Conservation (phyloP, 202 grass and related monocot genomes). For the Hordeum pubiflorum region DNA sequence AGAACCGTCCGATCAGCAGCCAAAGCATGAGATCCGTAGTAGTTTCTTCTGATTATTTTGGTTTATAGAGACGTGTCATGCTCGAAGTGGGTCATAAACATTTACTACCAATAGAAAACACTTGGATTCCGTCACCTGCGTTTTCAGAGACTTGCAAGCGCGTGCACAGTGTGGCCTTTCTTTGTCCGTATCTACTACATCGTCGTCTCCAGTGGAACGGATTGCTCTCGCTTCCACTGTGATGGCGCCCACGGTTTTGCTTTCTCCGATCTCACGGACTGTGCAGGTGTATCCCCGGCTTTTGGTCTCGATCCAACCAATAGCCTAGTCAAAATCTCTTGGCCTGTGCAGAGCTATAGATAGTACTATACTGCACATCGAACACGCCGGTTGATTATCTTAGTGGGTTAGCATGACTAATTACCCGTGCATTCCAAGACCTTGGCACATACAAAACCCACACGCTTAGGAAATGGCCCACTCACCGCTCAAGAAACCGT, state of each 20-base stretch:
- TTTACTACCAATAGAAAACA: not conserved
- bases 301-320: not conserved
- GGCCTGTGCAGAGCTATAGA: not conserved
- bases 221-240: not conserved
- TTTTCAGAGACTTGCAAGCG: not conserved
- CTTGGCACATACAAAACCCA: slow-evolving; percentile 8
- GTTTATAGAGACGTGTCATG: not conserved
- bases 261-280: slow-evolving; percentile 19
- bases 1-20: not conserved
- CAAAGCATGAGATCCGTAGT: not conserved
- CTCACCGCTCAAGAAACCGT: not conserved
- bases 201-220: not conserved
- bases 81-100: not conserved
- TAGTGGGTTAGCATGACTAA: not conserved
- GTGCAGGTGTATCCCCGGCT: slow-evolving; percentile 20
- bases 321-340: not conserved
- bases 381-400: not conserved
- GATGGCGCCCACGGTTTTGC: not conserved
- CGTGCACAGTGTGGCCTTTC: not conserved
- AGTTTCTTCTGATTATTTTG: not conserved
- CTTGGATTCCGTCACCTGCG: not conserved
- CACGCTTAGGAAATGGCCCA: slow-evolving; percentile 15
- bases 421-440: slow-evolving; percentile 5
- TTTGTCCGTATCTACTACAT: not conserved
- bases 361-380: not conserved